phyloP scores from a whole-genome alignment of 2,329 filamentous ascomycete species.

The Ophiosphaerella herpotricha region DNA sequence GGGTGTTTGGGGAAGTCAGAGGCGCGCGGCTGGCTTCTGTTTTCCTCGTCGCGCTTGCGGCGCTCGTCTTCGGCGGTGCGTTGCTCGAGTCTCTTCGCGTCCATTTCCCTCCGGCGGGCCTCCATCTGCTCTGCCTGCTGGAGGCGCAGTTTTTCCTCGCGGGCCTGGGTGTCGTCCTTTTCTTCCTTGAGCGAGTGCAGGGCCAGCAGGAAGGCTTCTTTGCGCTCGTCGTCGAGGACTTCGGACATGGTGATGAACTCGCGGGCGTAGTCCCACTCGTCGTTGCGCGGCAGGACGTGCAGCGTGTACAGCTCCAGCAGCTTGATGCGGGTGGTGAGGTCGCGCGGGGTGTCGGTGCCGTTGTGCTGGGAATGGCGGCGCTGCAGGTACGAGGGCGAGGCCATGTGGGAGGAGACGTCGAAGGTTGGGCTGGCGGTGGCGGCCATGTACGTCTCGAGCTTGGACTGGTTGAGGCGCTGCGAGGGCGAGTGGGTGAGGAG shows the following conservation, averaged over 20 bases:
- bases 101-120: constrained; percentile 52
- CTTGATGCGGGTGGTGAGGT: constrained; percentile 83
- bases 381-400: constrained; percentile 47
- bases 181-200: constrained; percentile 84
- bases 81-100: constrained; percentile 43
- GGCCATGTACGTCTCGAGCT: constrained; percentile 86
- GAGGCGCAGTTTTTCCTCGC: constrained; percentile 66
- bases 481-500: constrained; percentile 86
- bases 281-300: constrained; percentile 89
- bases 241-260: constrained; percentile 88
- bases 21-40: constrained; percentile 37
- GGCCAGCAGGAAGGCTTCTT: constrained; percentile 86
- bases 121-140: constrained; percentile 61
- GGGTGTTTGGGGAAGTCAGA: constrained; percentile 34
- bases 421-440: constrained; percentile 73
- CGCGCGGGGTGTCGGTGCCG: constrained; percentile 80
- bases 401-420: constrained; percentile 69
- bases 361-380: constrained; percentile 48
- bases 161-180: constrained; percentile 71
- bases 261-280: constrained; percentile 93
- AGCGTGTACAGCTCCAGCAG: constrained; percentile 94
- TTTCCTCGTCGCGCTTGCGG: constrained; percentile 45
- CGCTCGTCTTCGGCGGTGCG: constrained; percentile 51
- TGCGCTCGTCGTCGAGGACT: constrained; percentile 87
- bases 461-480: constrained; percentile 82